Percentiles rank a stretch among this genome's conserved stretches.
These are phyloP conservation scores for Gloeostereum incarnatum DNA, from an alignment of 768 basidiomycete genomes.

Conservation along the genomic window DNA sequence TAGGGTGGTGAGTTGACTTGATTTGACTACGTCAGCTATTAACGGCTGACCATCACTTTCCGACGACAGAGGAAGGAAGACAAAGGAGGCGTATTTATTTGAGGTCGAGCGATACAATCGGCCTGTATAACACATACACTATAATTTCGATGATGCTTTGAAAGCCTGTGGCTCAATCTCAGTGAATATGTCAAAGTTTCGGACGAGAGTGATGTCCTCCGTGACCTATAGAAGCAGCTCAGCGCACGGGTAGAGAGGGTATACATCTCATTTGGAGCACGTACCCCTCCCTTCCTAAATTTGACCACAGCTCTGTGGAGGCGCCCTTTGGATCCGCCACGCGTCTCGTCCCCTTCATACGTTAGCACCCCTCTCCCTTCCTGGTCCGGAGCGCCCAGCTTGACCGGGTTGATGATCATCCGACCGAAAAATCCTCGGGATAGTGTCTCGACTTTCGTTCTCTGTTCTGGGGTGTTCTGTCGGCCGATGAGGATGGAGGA, in stretches of 20 bases:
- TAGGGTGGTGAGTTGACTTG: no score
- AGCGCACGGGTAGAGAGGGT: not conserved
- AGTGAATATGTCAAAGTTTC: slow-evolving; percentile 61
- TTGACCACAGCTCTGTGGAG: slow-evolving; percentile 49
- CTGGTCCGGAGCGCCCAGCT: slow-evolving; percentile 25
- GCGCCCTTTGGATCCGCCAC: slow-evolving; percentile 50
- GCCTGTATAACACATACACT: no score
- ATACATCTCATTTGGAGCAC: slow-evolving; percentile 13
- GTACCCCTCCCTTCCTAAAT: slow-evolving; percentile 39
- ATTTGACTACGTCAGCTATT: no score
- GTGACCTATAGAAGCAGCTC: slow-evolving; percentile 27
- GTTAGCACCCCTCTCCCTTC: slow-evolving; percentile 40
- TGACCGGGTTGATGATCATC: slow-evolving; percentile 49
- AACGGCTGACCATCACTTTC: no score
- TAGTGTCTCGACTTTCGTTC: slow-evolving; percentile 32
- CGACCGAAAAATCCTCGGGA: slow-evolving; percentile 49
- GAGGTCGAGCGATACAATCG: no score
- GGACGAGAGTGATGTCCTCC: slow-evolving; percentile 39
- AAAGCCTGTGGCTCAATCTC: no score
- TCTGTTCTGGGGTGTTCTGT: slow-evolving; percentile 33
- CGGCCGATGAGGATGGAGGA: slow-evolving; percentile 37
- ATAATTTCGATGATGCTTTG: no score
- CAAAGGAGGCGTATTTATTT: no score
- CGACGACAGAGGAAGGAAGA: no score
- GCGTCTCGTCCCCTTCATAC: slow-evolving; percentile 64